Evolutionary conservation across 805 yeast genomes (phyloP), one percentile per base, ranked within the genome.

Genomic region (Cyberlindnera veronae): DNA sequence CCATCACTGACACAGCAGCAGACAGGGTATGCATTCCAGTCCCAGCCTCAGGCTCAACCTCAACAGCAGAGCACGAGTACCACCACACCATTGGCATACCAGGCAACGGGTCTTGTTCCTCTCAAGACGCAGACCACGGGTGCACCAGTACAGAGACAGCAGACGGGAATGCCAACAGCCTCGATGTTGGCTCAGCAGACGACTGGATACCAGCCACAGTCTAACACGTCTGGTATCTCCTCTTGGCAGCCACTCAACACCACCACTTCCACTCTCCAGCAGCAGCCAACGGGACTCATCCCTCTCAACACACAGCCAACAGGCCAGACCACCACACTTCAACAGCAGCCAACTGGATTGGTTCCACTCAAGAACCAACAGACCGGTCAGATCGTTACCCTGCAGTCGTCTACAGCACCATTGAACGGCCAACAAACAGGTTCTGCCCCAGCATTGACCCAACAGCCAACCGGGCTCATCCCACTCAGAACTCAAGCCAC

Each of bases 291-390:
- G 41, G 45, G 34, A 9, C 35, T 37, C 16, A 8, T 30, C 13
- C 36, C 34, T 10, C 26, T 31, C 19, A 36, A 23, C 11, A 27
- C 30, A 18, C 51, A 44, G 20, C 36, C 44, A 1, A 48, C 60
- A 30, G 65, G 44, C 26, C 19, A 29, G 22, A n/a, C 38, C 29
- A 28, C 32, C 13, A 18, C 27, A 12, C 24, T 76, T 37, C 77
- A 70, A 41, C 75, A 81, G 13, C 89, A 82, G 56, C 74, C 74
- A 41, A 82, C 91, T 2, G 86, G 89, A 2, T 68, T 76, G 12
- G 66, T 77, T 31, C 74, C 80, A 37, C 76, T 83, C 38, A 29
- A 58, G 19, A 30, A 20, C n/a, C 55, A 50, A 28, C 43, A 36
- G 19, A 50, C 55, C 11, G 57, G 53, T 17, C 43, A 15, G 19